Percentiles rank a stretch among this genome's conserved stretches.
Conservation (phyloP, 228 moss, liverwort and hornwort species). For the Sphagnum magellanicum region DNA sequence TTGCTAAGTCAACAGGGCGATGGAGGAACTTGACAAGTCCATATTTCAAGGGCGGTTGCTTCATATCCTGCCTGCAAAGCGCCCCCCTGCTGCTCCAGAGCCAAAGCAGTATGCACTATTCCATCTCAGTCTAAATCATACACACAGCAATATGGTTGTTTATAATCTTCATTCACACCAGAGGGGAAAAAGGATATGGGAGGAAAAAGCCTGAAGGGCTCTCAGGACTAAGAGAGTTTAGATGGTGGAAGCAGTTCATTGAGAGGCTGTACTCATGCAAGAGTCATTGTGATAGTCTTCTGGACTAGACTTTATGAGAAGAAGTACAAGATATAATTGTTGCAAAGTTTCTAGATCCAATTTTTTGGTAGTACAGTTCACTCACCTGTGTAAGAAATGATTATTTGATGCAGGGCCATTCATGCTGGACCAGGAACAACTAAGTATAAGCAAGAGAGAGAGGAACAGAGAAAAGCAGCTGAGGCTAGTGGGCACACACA, state of each 20-base stretch:
- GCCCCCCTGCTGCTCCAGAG: slow-evolving; percentile 66
- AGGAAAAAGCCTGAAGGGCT: too few species aligned
- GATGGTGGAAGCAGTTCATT: too few species aligned
- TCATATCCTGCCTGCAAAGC: slow-evolving; percentile 81
- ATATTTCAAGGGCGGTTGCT: slow-evolving; percentile 87
- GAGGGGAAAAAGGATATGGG: too few species aligned
- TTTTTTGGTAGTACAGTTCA: neutral
- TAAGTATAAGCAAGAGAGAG: slow-evolving; percentile 78
- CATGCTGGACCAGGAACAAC: slow-evolving; percentile 52
- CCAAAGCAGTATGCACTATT: slow-evolving; percentile 48
- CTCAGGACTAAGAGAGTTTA: too few species aligned
- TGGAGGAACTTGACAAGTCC: slow-evolving; percentile 80
- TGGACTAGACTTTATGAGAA: too few species aligned
- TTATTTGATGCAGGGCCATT: slow-evolving; percentile 21
- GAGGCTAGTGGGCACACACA: slow-evolving; percentile 82
- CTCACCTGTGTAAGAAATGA: neutral
- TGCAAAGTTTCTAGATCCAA: too few species aligned
- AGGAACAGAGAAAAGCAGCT: slow-evolving; percentile 80
- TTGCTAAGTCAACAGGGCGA: slow-evolving; percentile 41
- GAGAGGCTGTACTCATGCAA: too few species aligned
- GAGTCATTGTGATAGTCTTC: too few species aligned
- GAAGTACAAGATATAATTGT: too few species aligned
- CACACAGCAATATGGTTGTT: too few species aligned
- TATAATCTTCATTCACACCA: too few species aligned
- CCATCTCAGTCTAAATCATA: neutral